Conservation (phyloP, 2,329 filamentous ascomycete genomes). For the Trichoderma sp. region DNA sequence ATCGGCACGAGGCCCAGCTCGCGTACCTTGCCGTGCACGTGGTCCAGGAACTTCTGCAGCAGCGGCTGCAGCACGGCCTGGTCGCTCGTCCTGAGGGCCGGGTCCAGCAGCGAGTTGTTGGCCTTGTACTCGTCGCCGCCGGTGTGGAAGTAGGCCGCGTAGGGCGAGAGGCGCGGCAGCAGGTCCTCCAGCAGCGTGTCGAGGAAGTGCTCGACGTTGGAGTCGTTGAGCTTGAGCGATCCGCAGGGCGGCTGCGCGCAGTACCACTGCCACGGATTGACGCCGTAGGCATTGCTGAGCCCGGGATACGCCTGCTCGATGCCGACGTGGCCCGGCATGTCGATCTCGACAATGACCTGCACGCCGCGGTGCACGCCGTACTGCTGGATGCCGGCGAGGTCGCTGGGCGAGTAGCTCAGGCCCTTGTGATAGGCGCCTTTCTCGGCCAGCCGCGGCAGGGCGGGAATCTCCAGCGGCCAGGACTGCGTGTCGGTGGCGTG, state of each 20-base stretch:
- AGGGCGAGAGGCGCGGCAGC: slow-evolving; percentile 68
- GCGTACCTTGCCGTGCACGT: slow-evolving; percentile 66
- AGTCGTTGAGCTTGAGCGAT: slow-evolving; percentile 74
- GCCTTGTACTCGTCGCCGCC: slow-evolving; percentile 86
- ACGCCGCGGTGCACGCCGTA: slow-evolving; percentile 66
- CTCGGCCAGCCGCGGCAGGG: slow-evolving; percentile 66
- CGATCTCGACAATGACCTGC: slow-evolving; percentile 60
- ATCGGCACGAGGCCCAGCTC: slow-evolving; percentile 68
- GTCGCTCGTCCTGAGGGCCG: slow-evolving; percentile 68
- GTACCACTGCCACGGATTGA: slow-evolving; percentile 59
- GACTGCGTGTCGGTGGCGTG: slow-evolving; percentile 83
- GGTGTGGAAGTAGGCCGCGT: slow-evolving; percentile 77
- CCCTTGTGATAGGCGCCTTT: slow-evolving; percentile 72
- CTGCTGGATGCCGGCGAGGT: slow-evolving; percentile 67
- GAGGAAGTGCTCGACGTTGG: slow-evolving; percentile 70
- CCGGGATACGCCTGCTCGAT: slow-evolving; percentile 55
- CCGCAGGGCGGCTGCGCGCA: slow-evolving; percentile 68
- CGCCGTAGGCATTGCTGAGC: slow-evolving; percentile 57
- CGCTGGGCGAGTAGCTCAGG: slow-evolving; percentile 66
- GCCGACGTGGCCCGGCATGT: slow-evolving; percentile 63
- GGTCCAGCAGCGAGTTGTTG: slow-evolving; percentile 66
- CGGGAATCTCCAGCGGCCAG: slow-evolving; percentile 79
- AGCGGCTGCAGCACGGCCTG: slow-evolving; percentile 68
- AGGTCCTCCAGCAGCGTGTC: slow-evolving; percentile 74
- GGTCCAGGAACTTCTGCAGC: slow-evolving; percentile 75